These are phyloP conservation scores for Apiospora rasikravindrae DNA, from an alignment of 2,329 filamentous ascomycete genomes.

Conservation along the genomic window DNA sequence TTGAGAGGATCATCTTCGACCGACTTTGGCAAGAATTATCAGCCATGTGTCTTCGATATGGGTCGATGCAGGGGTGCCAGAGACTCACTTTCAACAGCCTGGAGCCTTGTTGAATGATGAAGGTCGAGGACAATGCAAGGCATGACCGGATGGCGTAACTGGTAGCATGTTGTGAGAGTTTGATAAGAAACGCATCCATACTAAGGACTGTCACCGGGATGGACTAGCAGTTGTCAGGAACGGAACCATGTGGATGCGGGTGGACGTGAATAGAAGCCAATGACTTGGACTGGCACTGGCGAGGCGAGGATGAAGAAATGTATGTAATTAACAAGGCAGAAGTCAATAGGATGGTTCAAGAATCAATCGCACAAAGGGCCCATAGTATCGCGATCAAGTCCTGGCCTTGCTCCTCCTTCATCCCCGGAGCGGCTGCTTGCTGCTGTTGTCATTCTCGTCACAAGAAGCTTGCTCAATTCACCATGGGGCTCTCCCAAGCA, in stretches of 20 bases:
- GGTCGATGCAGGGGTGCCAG: slow-evolving; percentile 19
- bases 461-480: background rate
- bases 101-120: slow-evolving; percentile 82
- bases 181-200: slow-evolving; percentile 72
- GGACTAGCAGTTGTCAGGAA: slow-evolving; percentile 3
- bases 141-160: slow-evolving; percentile 92
- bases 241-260: background rate
- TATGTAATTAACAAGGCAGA: background rate
- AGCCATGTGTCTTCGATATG: background rate
- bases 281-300: background rate
- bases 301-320: background rate
- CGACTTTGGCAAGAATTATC: slow-evolving; percentile 44
- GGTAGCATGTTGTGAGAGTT: slow-evolving; percentile 73
- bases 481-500: background rate
- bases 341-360: background rate
- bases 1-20: slow-evolving; percentile 74
- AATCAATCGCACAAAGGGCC: background rate
- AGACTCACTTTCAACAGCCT: slow-evolving; percentile 68
- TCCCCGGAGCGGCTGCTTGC: background rate
- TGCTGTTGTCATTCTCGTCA: background rate
- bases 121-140: slow-evolving; percentile 82
- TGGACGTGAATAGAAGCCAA: background rate
- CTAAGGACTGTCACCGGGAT: slow-evolving; percentile 12
- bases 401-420: background rate
- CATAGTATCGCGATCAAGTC: background rate